Evolutionary conservation across 306 rosid species (phyloP).

Genomic region (Prunus padus): DNA sequence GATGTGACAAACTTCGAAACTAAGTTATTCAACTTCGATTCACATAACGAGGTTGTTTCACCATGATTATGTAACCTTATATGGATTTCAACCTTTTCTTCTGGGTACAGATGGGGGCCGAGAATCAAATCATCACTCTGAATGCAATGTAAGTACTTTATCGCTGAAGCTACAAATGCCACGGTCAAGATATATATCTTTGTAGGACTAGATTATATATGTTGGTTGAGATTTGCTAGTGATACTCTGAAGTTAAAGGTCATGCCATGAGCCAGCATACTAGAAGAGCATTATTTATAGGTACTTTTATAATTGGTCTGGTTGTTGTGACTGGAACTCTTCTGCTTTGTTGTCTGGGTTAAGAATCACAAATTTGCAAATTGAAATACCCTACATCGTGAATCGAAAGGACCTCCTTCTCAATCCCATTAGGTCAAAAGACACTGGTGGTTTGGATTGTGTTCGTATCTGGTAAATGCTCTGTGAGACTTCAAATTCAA

Average conservation of each 20-base stretch:
- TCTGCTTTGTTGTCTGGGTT: slow-evolving; percentile 18
- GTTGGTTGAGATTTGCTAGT: slow-evolving; percentile 19
- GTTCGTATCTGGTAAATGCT: slow-evolving; percentile 1
- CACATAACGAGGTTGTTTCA: no score
- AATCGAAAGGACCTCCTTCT: slow-evolving; percentile 12
- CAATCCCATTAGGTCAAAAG: slow-evolving; percentile 21
- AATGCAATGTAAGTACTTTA: background rate
- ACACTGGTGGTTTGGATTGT: slow-evolving; percentile 14
- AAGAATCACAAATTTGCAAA: background rate
- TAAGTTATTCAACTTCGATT: background rate
- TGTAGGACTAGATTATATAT: background rate
- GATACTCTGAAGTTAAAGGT: background rate
- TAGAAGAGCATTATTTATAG: background rate
- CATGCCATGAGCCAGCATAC: slow-evolving; percentile 11
- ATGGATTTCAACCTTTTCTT: no score
- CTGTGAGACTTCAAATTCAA: background rate
- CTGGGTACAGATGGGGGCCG: no score
- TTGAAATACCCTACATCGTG: background rate
- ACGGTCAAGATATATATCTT: background rate
- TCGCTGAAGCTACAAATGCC: background rate
- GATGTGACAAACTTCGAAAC: background rate
- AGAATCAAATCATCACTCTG: no score
- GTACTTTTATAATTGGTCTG: background rate
- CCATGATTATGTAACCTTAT: no score
- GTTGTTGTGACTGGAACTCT: slow-evolving; percentile 19